A percentile compares a stretch with the other conserved stretches of the same genome.
Conservation (phyloP, 495 filamentous ascomycete genomes). For the Daldinia caldariorum region DNA sequence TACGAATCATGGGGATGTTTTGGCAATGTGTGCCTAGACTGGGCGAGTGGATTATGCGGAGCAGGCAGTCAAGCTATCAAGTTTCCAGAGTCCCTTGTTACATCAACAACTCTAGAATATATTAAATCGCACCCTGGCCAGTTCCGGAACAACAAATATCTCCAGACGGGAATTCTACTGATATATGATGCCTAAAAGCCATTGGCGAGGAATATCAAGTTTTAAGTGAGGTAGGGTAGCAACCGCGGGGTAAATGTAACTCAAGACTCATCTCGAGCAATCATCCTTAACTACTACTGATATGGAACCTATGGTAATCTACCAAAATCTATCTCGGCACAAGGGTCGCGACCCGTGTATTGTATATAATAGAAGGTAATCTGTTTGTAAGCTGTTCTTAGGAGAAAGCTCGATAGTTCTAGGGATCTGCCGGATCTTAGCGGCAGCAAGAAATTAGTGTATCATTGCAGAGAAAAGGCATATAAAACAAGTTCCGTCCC, state of each 20-base stretch:
- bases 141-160: conserved; percentile 9
- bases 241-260: conserved; percentile 38
- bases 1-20: no score
- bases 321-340: conserved; percentile 10
- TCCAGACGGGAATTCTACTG: conserved; percentile 5
- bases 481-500: neutral
- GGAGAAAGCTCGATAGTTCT: neutral
- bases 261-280: conserved; percentile 12
- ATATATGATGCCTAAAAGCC: conserved; percentile 8
- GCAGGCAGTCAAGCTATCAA: neutral
- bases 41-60: neutral
- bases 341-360: no score
- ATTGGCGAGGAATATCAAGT: conserved; percentile 18
- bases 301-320: conserved; percentile 2
- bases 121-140: neutral
- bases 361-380: neutral
- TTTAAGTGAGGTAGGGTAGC: neutral
- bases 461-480: neutral
- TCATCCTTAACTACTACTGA: conserved; percentile 1
- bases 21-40: neutral
- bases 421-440: neutral
- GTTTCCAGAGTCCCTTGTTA: neutral
- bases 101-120: neutral
- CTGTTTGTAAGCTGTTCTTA: neutral
- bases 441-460: neutral